Evolutionary conservation across 208 protist species (phyloP).

Genomic region (Leishmania tropica): DNA sequence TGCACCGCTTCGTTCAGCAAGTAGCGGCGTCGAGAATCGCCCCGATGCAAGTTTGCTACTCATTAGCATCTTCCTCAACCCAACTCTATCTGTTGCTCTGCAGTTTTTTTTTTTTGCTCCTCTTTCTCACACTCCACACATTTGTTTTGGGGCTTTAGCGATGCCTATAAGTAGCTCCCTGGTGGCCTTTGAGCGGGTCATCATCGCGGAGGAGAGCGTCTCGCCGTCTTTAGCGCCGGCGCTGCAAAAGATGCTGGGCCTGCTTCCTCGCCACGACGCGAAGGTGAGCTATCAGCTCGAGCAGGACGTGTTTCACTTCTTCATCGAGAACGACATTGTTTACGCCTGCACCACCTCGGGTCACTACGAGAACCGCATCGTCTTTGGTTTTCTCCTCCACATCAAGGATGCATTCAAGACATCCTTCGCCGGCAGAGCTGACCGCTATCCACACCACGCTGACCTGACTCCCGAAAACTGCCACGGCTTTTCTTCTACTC

Average conservation of each 20-base stretch:
- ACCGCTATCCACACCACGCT: slow-evolving; percentile 47
- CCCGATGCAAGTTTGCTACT: neutral
- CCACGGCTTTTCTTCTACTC: slow-evolving; percentile 41
- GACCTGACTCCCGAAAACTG: slow-evolving; percentile 52
- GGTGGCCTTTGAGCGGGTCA: slow-evolving; percentile 50
- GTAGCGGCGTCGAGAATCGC: neutral
- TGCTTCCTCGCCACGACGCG: slow-evolving; percentile 72
- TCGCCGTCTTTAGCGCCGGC: slow-evolving; percentile 35
- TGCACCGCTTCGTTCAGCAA: neutral
- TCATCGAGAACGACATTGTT: slow-evolving; percentile 83
- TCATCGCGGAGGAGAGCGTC: slow-evolving; percentile 61
- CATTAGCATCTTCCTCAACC: neutral
- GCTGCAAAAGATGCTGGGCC: slow-evolving; percentile 66
- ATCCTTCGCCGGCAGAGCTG: slow-evolving; percentile 54
- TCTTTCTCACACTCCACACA: neutral
- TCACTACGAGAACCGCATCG: slow-evolving; percentile 53
- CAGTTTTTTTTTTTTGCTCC: neutral
- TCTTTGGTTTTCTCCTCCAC: slow-evolving; percentile 75
- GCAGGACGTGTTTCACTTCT: slow-evolving; percentile 72
- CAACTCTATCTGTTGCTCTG: neutral
- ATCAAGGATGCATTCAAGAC: slow-evolving; percentile 71
- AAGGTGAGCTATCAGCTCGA: slow-evolving; percentile 86
- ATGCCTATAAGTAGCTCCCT: slow-evolving; percentile 62
- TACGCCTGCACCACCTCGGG: slow-evolving; percentile 71
- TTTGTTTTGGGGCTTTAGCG: neutral